phyloP scores from a whole-genome alignment of 345 rosid species.

The Alliaria petiolata region DNA sequence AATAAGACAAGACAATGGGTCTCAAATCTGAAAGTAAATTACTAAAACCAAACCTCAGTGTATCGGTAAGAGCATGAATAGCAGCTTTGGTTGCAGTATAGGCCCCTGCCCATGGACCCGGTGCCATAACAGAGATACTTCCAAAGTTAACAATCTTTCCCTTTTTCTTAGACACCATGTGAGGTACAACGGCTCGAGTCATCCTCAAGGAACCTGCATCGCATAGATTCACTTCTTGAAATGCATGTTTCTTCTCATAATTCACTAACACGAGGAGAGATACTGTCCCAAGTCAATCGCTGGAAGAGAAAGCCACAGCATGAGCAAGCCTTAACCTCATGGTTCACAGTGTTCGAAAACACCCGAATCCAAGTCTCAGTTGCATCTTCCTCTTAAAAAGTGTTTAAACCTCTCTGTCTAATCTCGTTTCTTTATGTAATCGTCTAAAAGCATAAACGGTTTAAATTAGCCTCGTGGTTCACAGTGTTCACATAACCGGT shows the following conservation, averaged over 20 bases:
- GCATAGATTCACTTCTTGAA: background rate
- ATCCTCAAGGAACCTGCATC: conserved; percentile 67
- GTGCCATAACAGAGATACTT: conserved; percentile 52
- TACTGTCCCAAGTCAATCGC: background rate
- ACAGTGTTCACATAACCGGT: too few species aligned
- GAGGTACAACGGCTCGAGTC: conserved; percentile 84
- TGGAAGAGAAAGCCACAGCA: too few species aligned
- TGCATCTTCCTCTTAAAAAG: too few species aligned
- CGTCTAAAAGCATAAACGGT: too few species aligned
- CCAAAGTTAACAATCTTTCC: conserved; percentile 81
- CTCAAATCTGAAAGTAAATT: background rate
- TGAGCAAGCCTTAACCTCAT: background rate
- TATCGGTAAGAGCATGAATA: conserved; percentile 73
- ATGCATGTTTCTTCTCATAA: background rate
- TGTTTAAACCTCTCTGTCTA: too few species aligned
- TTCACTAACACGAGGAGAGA: background rate
- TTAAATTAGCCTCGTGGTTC: too few species aligned
- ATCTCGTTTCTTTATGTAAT: too few species aligned
- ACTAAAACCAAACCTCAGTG: conserved; percentile 48
- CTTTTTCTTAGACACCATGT: conserved; percentile 69
- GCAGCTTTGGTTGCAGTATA: conserved; percentile 89
- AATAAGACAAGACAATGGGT: too few species aligned
- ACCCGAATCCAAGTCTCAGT: too few species aligned
- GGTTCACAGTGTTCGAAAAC: too few species aligned
- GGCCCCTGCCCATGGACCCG: conserved; percentile 77